Conservation (phyloP, 2,329 filamentous ascomycete species). For the Aureobasidium uvarum region DNA sequence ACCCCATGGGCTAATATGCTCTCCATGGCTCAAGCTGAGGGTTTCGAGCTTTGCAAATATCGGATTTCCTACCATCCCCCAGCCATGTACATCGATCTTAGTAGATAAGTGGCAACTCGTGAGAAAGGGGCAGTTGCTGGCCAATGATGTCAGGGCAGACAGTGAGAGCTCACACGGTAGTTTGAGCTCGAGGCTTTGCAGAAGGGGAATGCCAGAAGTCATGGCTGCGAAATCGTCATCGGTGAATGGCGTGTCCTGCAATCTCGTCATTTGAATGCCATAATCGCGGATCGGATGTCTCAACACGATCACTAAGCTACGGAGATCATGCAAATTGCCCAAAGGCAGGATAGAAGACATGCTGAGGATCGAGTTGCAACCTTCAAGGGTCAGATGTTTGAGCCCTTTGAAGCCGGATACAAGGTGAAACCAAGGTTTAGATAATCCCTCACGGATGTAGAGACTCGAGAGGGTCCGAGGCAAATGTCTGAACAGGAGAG, state of each 20-base stretch:
- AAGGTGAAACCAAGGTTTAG: background rate
- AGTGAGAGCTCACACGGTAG: background rate
- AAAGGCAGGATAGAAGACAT: background rate
- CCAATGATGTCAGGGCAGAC: background rate
- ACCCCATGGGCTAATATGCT: background rate
- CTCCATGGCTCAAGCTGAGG: background rate
- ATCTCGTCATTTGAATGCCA: no score
- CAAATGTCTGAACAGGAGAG: background rate
- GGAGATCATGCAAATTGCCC: background rate
- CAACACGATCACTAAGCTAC: background rate
- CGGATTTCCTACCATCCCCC: background rate
- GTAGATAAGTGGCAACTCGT: background rate
- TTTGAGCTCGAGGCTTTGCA: background rate
- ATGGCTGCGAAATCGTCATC: background rate
- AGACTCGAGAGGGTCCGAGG: background rate
- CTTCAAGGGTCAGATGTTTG: background rate
- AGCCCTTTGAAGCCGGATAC: background rate
- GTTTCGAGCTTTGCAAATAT: background rate
- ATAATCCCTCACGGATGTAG: no score
- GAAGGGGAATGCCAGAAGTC: background rate
- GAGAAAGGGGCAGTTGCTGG: background rate
- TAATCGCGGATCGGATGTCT: no score
- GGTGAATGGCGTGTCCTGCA: background rate
- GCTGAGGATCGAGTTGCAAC: background rate
- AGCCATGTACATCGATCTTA: background rate